Conservation (phyloP, 2,329 filamentous ascomycete genomes). For the Aspergillus texensis region DNA sequence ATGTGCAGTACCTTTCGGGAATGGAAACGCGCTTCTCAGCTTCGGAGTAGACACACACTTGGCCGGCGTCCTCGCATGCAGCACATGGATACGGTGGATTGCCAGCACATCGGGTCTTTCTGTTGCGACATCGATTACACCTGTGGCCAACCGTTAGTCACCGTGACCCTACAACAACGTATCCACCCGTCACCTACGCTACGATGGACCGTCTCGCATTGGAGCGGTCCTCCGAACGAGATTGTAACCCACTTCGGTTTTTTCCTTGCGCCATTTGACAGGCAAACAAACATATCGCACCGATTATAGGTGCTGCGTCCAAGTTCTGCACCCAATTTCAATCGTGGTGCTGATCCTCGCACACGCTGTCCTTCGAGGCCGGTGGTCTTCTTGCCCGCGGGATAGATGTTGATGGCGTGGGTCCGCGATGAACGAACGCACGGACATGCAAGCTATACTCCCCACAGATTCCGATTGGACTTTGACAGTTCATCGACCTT, state of each 20-base stretch:
- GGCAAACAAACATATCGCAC: slow-evolving; percentile 12
- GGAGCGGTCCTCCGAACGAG: slow-evolving; percentile 24
- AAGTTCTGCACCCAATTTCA: too few relatives aligned
- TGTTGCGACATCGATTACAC: slow-evolving; percentile 40
- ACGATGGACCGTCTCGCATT: slow-evolving; percentile 29
- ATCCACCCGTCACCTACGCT: slow-evolving; percentile 24
- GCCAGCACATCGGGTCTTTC: slow-evolving; percentile 41
- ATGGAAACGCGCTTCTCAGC: slow-evolving; percentile 40
- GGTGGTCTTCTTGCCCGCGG: neutral
- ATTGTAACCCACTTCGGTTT: slow-evolving; percentile 11
- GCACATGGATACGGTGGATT: slow-evolving; percentile 39
- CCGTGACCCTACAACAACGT: neutral
- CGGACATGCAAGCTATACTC: neutral
- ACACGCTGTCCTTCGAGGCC: neutral
- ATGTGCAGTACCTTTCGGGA: slow-evolving; percentile 34
- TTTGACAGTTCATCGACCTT: neutral
- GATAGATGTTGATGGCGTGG: neutral
- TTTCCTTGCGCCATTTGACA: slow-evolving; percentile 16
- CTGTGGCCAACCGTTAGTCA: slow-evolving; percentile 17
- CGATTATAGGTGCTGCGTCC: neutral
- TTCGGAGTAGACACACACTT: slow-evolving; percentile 39
- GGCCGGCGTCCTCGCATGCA: slow-evolving; percentile 35
- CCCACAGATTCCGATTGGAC: neutral
- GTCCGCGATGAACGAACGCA: neutral
- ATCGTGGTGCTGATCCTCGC: neutral